Conservation (phyloP, 352 stramenopile species). For the Aphanomyces invadans region DNA sequence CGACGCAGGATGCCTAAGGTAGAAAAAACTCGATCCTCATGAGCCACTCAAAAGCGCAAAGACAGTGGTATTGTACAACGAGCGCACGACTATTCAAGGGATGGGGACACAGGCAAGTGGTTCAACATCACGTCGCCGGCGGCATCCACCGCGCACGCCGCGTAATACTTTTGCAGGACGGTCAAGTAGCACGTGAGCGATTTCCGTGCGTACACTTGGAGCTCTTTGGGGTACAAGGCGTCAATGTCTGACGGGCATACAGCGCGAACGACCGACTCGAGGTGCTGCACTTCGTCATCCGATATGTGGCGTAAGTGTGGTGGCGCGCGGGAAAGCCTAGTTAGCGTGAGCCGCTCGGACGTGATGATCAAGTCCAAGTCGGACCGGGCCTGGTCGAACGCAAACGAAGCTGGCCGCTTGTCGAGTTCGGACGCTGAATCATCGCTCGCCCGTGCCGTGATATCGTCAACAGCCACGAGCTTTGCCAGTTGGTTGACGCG, state of each 20-base stretch:
- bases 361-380: constrained; percentile 52
- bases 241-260: constrained; percentile 36
- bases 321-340: constrained; percentile 50
- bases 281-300: constrained; percentile 45
- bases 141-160: background rate
- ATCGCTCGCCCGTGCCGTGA: background rate
- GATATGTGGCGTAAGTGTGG: constrained; percentile 70
- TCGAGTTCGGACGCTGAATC: background rate
- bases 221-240: constrained; percentile 36
- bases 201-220: constrained; percentile 48
- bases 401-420: background rate
- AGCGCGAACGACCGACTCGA: constrained; percentile 53
- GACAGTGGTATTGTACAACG: background rate
- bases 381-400: constrained; percentile 21
- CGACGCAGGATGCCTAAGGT: too few species aligned
- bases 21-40: too few species aligned
- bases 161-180: constrained; percentile 62
- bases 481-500: constrained; percentile 47
- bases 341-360: constrained; percentile 48
- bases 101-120: background rate
- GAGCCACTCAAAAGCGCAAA: too few species aligned
- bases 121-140: background rate
- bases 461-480: constrained; percentile 32
- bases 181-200: constrained; percentile 59
- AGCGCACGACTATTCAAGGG: background rate